Base-by-base conservation (phyloP, 2,329 filamentous ascomycete genomes). In the Pestalotiopsis fici region DNA sequence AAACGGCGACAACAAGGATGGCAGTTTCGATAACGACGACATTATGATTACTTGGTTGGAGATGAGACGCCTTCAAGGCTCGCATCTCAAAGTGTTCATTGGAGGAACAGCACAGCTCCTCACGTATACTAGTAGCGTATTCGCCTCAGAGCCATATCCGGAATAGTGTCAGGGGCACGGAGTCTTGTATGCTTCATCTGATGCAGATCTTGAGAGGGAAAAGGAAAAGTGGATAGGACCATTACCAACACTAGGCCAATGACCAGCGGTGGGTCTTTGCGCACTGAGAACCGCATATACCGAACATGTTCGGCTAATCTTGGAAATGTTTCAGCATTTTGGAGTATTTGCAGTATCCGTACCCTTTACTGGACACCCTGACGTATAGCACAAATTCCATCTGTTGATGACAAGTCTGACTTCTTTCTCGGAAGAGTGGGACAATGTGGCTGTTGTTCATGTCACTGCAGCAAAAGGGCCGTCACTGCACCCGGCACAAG, bases 311-410 rank as follows among this genome's bases (percentile, higher is more conserved):
- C 61, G 65, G 70, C 68, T 69, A 68, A 68, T 69, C 62, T 69
- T 67, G 64, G 55, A 68, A 64, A 67, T 54, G 72, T 71, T 71
- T 73, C 70, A 70, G 68, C 55, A 55, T 59, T 62, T 61, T 63
- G 68, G 66, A 59, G 55, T 59, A 47, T 65, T n/a, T n/a, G 61
- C 6, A 3, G 7, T 57, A 23, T 50, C 18, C 43, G 18, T 50
- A n/a, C 47, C 21, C 35, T 57, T 28, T 65, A 35, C 6, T 35
- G 31, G 31, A 35, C 11, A 35, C 27, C 25, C 28, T 43, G 39
- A 56, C 6, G 27, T 35, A 28, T 64, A 39, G 62, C 50, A 64
- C 43, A 18, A 18, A 4, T 63, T 23, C 11, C 11, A n/a, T 50
- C 12, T 21, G 21, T 63, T 35, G 15, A 60, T 18, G 27, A 21